Conservation (phyloP, 345 rosid species). For the Populus davidiana region DNA sequence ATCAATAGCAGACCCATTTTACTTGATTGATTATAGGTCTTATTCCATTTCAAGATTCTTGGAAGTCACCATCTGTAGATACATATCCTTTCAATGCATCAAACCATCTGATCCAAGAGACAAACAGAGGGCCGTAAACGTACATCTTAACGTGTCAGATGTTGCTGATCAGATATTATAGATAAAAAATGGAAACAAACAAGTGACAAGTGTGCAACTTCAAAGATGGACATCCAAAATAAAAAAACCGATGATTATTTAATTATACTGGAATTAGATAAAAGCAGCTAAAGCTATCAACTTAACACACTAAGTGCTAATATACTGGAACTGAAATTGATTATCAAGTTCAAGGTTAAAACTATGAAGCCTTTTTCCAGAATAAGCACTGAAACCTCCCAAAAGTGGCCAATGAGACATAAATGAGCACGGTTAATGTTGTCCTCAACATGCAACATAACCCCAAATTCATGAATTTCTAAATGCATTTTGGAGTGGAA, state of each 20-base stretch:
- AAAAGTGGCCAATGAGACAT: neutral
- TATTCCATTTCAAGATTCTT: neutral
- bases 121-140: neutral
- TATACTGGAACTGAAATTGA: neutral
- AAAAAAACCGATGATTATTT: neutral
- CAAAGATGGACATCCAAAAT: neutral
- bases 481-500: neutral
- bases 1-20: neutral
- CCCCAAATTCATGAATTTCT: neutral
- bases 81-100: neutral
- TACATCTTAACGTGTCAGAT: neutral
- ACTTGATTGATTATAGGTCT: neutral
- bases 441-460: neutral
- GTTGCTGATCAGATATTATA: neutral
- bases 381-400: neutral
- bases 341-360: constrained; percentile 6
- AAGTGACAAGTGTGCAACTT: neutral
- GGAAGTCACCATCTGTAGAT: neutral
- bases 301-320: neutral
- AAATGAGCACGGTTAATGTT: neutral
- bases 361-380: neutral
- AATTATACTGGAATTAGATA: neutral
- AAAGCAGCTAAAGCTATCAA: neutral
- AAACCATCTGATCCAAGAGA: neutral
- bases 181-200: neutral